Conservation (phyloP, 805 yeast species). For the Pichia manshurica region DNA sequence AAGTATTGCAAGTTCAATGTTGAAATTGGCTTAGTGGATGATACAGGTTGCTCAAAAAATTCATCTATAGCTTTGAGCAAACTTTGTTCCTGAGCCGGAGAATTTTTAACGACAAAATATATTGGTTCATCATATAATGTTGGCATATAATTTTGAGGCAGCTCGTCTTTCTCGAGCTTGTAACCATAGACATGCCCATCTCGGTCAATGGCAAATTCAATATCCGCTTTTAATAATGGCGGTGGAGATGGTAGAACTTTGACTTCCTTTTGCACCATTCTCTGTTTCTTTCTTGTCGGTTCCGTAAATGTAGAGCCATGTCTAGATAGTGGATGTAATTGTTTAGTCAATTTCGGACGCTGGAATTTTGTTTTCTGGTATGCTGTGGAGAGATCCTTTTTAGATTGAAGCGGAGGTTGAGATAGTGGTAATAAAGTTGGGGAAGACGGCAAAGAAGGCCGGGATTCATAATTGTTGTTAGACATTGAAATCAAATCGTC, state of each 20-base stretch:
- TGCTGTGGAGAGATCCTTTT: neutral
- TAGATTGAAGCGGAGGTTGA: constrained; percentile 9
- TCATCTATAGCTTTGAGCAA: constrained; percentile 37
- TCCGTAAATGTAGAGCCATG: constrained; percentile 17
- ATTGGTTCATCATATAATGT: constrained; percentile 31
- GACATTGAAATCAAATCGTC: constrained; percentile 5
- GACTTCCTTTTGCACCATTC: constrained; percentile 5
- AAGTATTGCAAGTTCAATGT: constrained; percentile 43
- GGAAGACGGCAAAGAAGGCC: constrained; percentile 23
- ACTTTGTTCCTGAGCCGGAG: constrained; percentile 19
- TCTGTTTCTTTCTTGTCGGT: constrained; percentile 25
- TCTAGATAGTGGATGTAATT: constrained; percentile 17
- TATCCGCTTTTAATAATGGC: constrained; percentile 7
- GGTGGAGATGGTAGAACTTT: neutral
- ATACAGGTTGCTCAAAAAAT: constrained; percentile 7
- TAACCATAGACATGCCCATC: constrained; percentile 36
- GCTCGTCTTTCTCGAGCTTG: constrained; percentile 24
- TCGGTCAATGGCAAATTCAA: constrained; percentile 45
- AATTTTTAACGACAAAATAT: constrained; percentile 26
- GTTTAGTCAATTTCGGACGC: constrained; percentile 12
- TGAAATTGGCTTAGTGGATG: constrained; percentile 29
- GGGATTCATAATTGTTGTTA: neutral
- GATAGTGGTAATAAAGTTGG: constrained; percentile 22
- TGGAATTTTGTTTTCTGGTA: neutral
- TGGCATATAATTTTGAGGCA: constrained; percentile 27